phyloP scores from a whole-genome alignment of 1,284 basidiomycete genomes.

The Meripilus lineatus region DNA sequence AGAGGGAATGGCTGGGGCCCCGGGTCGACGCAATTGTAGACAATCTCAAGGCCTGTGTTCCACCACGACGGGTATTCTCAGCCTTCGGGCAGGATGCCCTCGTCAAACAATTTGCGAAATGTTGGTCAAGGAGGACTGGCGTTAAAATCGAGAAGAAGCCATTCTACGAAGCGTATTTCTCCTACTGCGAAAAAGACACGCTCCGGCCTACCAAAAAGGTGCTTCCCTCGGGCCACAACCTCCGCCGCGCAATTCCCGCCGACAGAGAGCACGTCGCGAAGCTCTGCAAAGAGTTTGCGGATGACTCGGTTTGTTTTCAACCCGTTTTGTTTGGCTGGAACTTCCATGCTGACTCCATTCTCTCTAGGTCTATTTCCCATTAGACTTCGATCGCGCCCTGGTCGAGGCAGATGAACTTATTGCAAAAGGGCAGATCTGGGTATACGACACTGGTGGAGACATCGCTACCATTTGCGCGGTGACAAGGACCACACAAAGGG shows the following conservation, averaged over 20 bases:
- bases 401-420: slow-evolving; percentile 41
- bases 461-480: slow-evolving; percentile 45
- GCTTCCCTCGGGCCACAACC: slow-evolving; percentile 26
- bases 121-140: slow-evolving; percentile 35
- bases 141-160: slow-evolving; percentile 31
- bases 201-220: slow-evolving; percentile 22
- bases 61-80: slow-evolving; percentile 41
- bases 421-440: slow-evolving; percentile 38
- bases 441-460: slow-evolving; percentile 37
- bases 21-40: slow-evolving; percentile 32
- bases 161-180: slow-evolving; percentile 40
- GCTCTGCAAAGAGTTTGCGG: slow-evolving; percentile 45
- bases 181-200: slow-evolving; percentile 33
- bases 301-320: slow-evolving; percentile 34
- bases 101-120: slow-evolving; percentile 32
- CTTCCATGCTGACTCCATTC: neutral
- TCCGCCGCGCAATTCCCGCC: slow-evolving; percentile 28
- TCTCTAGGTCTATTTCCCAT: slow-evolving; percentile 32
- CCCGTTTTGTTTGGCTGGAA: neutral
- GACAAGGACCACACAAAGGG: slow-evolving; percentile 37
- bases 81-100: slow-evolving; percentile 38
- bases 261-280: slow-evolving; percentile 34
- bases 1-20: slow-evolving; percentile 30
- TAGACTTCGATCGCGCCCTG: slow-evolving; percentile 29
- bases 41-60: slow-evolving; percentile 33